Evolutionary conservation across 208 protist genomes (phyloP), one percentile per base, ranked within the genome.

Genomic region (Acanthamoeba culbertsoni): DNA sequence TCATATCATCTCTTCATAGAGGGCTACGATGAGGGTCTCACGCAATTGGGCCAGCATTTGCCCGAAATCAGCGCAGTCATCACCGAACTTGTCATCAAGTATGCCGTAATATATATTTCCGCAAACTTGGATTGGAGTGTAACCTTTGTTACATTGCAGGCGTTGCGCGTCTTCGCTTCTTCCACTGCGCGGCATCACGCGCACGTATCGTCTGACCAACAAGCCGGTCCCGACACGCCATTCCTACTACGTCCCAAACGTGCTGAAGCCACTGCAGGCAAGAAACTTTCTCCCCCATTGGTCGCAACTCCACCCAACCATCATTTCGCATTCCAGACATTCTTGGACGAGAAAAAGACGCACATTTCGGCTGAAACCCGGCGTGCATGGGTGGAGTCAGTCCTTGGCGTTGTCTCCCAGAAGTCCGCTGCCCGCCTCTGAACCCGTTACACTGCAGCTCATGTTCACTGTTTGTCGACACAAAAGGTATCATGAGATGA

Each of bases 191-290:
- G 86, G 86, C n/a, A 91, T 91, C 48, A 46, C 86, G 33, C 86
- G 59, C 16, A 91, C 86, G 5, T 91, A 91, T 40, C 53, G 86
- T 1, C 31, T 91, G 6, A 91, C 86, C 55, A 91, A 91, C 86
- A 91, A 91, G 59, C 86, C 86, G 2, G 86, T 73, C 31, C 86
- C 86, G 14, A 75, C 86, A 1, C 51, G 59, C 51, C 86, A 91
- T 31, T 91, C 86, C 57, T 91, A 91, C 62, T 91, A 91, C 45
- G 86, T 91, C 12, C 59, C 86, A 28, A 91, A 91, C 55, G 59
- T 91, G n/a, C 40, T 75, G 7, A 65, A 73, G 51, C 86, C 86
- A 1, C 86, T 91, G 1, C 79, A 88, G 79, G 79, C 12, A 35
- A 55, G 28, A 31, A 53, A 23, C 45, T 33, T 35, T 7, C 28